Evolutionary conservation across 352 stramenopile species (phyloP).

Genomic region (Albugo candida): DNA sequence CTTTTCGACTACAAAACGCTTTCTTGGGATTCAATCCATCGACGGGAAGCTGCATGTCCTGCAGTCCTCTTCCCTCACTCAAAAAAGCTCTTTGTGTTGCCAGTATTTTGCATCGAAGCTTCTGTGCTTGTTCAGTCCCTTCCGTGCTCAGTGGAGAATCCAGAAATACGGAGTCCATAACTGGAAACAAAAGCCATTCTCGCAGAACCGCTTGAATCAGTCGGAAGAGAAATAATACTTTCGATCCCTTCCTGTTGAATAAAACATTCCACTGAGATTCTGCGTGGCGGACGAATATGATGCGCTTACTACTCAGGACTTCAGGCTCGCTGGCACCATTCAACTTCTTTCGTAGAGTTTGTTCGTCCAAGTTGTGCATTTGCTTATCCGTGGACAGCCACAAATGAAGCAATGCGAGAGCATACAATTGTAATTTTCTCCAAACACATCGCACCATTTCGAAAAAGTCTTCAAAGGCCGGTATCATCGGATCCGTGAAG

Average conservation of each 20-base stretch:
- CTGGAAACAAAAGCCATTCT: conserved; percentile 51
- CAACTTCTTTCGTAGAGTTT: too few relatives aligned
- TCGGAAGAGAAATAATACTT: conserved; percentile 12
- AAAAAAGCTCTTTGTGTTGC: conserved; percentile 2
- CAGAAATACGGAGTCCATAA: conserved; percentile 57
- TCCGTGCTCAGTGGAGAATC: conserved; percentile 61
- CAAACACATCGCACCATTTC: conserved; percentile 7
- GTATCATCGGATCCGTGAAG: too few relatives aligned
- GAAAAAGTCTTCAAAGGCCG: too few relatives aligned
- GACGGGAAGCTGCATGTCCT: not conserved
- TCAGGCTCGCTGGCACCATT: too few relatives aligned
- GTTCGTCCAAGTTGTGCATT: too few relatives aligned
- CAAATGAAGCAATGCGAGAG: conserved; percentile 33
- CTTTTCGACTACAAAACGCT: too few relatives aligned
- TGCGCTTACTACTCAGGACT: conserved; percentile 15
- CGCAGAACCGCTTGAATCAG: conserved; percentile 22
- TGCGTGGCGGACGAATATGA: conserved; percentile 70
- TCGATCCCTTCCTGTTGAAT: conserved; percentile 57
- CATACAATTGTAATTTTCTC: conserved; percentile 48
- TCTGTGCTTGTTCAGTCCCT: conserved; percentile 33
- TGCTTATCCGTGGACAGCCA: conserved; percentile 57
- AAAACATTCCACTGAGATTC: conserved; percentile 80
- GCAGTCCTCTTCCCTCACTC: not conserved
- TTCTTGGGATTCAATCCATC: too few relatives aligned
- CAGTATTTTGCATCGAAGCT: conserved; percentile 7